Conservation (phyloP, 2,329 filamentous ascomycete species). For the Fusarium sp. region DNA sequence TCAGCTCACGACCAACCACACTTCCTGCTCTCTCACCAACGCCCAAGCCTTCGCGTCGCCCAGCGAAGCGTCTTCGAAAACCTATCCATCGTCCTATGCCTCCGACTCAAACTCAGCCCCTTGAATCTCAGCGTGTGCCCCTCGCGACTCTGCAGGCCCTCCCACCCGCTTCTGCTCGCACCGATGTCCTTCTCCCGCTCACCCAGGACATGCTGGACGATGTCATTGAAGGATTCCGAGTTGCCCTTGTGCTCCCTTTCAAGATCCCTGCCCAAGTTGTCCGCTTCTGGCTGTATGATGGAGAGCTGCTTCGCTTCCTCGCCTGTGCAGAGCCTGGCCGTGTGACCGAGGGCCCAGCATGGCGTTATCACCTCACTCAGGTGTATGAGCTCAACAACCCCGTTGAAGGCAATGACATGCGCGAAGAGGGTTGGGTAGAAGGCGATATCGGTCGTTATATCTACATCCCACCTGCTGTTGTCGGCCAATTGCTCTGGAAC, state of each 20-base stretch:
- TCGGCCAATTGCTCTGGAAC: constrained; percentile 69
- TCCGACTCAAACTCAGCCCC: constrained; percentile 46
- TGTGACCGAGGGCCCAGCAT: constrained; percentile 40
- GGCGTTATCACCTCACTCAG: constrained; percentile 51
- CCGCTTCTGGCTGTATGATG: constrained; percentile 73
- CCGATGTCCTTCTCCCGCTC: constrained; percentile 67
- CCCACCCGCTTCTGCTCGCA: constrained; percentile 60
- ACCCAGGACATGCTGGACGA: constrained; percentile 58
- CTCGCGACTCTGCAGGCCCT: constrained; percentile 61
- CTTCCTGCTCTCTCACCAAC: constrained; percentile 28
- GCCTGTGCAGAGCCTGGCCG: constrained; percentile 62
- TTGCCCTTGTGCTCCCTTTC: constrained; percentile 68
- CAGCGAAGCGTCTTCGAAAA: constrained; percentile 40
- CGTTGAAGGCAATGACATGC: constrained; percentile 63
- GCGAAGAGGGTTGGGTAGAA: constrained; percentile 65
- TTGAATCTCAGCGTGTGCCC: constrained; percentile 63
- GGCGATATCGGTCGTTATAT: constrained; percentile 62
- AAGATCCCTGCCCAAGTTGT: constrained; percentile 65
- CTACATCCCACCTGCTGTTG: constrained; percentile 68
- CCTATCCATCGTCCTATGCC: constrained; percentile 43
- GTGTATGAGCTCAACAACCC: constrained; percentile 74
- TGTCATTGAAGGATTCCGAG: constrained; percentile 62
- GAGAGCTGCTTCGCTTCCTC: constrained; percentile 68
- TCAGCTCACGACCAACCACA: constrained; percentile 34
- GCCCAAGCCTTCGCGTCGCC: constrained; percentile 13